phyloP scores from a whole-genome alignment of 2,329 filamentous ascomycete genomes.

The Plenodomus lindquistii region DNA sequence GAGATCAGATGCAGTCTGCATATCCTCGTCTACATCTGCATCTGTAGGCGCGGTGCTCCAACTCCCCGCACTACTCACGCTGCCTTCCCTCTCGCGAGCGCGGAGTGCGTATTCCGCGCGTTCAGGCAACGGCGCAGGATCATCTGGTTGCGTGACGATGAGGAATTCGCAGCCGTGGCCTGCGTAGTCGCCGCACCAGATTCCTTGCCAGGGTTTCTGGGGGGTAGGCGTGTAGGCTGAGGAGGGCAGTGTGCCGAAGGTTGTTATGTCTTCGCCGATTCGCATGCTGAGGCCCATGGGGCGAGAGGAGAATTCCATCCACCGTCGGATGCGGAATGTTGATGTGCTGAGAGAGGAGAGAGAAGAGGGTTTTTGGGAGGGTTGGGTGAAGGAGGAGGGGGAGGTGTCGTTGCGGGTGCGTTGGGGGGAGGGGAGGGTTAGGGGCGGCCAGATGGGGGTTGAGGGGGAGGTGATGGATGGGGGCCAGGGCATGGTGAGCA shows the following conservation, averaged over 20 bases:
- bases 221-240: constrained; percentile 77
- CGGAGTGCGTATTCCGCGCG: constrained; percentile 34
- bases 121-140: constrained; percentile 47
- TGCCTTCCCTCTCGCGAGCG: constrained; percentile 28
- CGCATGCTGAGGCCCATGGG: constrained; percentile 41
- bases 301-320: constrained; percentile 66
- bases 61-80: constrained; percentile 33
- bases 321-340: constrained; percentile 74
- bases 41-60: constrained; percentile 39
- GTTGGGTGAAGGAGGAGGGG: constrained; percentile 49
- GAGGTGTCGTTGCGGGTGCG: constrained; percentile 58
- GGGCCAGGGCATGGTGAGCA: constrained; percentile 62
- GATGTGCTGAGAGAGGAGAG: constrained; percentile 67
- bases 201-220: constrained; percentile 81
- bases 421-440: constrained; percentile 65
- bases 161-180: constrained; percentile 89
- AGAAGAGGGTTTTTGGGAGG: constrained; percentile 54
- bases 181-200: constrained; percentile 91
- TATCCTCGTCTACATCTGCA: constrained; percentile 11
- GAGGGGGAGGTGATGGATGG: constrained; percentile 44
- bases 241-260: constrained; percentile 74
- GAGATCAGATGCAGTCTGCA: constrained; percentile 21
- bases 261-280: constrained; percentile 59
- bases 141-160: constrained; percentile 74
- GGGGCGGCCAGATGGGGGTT: constrained; percentile 71